Evolutionary conservation across 495 filamentous ascomycete genomes (phyloP).

Genomic region (Hamigera avellanea): DNA sequence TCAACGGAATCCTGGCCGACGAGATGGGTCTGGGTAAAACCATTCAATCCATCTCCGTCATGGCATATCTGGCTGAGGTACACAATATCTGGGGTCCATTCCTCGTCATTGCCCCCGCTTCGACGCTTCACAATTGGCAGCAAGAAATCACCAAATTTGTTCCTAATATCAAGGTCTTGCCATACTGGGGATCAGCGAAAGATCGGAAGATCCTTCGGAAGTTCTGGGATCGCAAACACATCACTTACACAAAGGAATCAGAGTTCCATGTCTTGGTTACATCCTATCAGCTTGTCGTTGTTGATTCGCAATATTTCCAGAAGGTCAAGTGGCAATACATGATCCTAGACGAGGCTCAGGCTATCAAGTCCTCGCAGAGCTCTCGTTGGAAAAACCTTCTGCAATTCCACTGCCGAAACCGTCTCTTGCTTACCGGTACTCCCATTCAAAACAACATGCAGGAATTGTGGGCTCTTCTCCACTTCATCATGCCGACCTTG

Average conservation of each 20-base stretch:
- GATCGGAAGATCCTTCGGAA: constrained; percentile 94
- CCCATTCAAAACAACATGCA: constrained; percentile 99
- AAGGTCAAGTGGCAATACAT: constrained; percentile 99
- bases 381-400: constrained; percentile 94
- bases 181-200: constrained; percentile 92
- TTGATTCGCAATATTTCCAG: constrained; percentile 92
- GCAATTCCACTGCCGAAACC: constrained; percentile 91
- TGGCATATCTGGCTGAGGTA: constrained; percentile 94
- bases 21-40: constrained; percentile 99
- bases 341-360: constrained; percentile 97
- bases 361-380: constrained; percentile 95
- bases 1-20: constrained; percentile 97
- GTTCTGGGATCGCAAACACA: constrained; percentile 97
- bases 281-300: constrained; percentile 93
- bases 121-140: constrained; percentile 97
- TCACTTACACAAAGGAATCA: constrained; percentile 85
- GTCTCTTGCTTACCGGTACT: constrained; percentile 87
- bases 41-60: constrained; percentile 96
- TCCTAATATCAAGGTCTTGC: constrained; percentile 83
- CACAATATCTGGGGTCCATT: constrained; percentile 99
- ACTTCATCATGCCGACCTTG: constrained; percentile 98
- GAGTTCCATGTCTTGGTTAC: constrained; percentile 94
- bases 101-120: constrained; percentile 90
- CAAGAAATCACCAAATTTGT: constrained; percentile 95
- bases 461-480: constrained; percentile 91